phyloP scores from a whole-genome alignment of 2,329 filamentous ascomycete species.

The Chaetomium sp. region DNA sequence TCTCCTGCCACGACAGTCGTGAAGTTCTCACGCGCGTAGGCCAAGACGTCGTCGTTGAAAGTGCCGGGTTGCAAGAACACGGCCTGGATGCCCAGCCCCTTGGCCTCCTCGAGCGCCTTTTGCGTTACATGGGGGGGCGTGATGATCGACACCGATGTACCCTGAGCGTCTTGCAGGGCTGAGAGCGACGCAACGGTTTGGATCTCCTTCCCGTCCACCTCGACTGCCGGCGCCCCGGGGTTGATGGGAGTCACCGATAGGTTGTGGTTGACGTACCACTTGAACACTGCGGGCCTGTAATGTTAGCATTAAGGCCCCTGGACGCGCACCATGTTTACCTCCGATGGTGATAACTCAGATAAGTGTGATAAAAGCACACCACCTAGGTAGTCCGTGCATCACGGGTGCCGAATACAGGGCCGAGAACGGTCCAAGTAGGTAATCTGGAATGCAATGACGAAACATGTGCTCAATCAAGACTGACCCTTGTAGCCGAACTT shows the following conservation, averaged over 20 bases:
- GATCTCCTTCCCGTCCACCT: conserved; percentile 60
- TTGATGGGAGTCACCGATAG: conserved; percentile 84
- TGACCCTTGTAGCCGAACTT: conserved; percentile 90
- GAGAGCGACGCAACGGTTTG: conserved; percentile 66
- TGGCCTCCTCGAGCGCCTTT: conserved; percentile 75
- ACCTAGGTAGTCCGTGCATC: too few species aligned
- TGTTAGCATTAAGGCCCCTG: conserved; percentile 11
- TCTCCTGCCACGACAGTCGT: conserved; percentile 68
- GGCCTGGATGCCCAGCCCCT: conserved; percentile 68
- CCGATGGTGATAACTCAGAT: too few species aligned
- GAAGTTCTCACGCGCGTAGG: conserved; percentile 67
- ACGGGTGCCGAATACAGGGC: neutral
- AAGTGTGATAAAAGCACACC: too few species aligned
- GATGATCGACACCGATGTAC: conserved; percentile 81
- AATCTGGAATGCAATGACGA: neutral
- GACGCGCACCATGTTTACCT: too few species aligned
- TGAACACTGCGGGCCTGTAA: conserved; percentile 65
- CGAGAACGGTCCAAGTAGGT: neutral
- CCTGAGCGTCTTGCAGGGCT: conserved; percentile 63
- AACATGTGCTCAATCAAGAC: conserved; percentile 29
- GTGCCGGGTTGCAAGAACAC: conserved; percentile 92
- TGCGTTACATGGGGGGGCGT: conserved; percentile 81
- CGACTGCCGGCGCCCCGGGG: conserved; percentile 66
- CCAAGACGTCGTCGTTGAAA: conserved; percentile 74
- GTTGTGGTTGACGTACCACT: conserved; percentile 79